Conservation (phyloP, 2,329 filamentous ascomycete species). For the Periconia digitata region DNA sequence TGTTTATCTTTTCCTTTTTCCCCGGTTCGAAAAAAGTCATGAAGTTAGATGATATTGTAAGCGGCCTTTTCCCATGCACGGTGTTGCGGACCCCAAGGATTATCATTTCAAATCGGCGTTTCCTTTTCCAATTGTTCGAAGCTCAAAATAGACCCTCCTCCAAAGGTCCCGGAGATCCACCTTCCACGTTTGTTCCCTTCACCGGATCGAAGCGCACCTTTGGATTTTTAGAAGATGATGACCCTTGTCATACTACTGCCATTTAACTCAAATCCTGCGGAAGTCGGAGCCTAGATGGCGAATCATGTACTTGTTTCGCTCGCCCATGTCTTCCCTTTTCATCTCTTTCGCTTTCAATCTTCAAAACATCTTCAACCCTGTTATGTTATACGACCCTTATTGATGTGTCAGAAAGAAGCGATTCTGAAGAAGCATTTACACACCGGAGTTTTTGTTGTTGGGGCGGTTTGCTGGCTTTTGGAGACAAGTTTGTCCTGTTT, state of each 20-base stretch:
- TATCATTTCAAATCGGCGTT: constrained; percentile 28
- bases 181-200: constrained; percentile 1
- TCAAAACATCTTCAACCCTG: constrained; percentile 4
- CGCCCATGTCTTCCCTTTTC: constrained; percentile 14
- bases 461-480: background rate
- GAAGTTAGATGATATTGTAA: constrained; percentile 37
- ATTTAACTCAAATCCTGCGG: constrained; percentile 33
- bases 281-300: constrained; percentile 35
- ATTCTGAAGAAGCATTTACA: constrained; percentile 17
- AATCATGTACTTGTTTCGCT: constrained; percentile 10
- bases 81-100: constrained; percentile 28
- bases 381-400: background rate
- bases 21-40: constrained; percentile 36
- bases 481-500: constrained; percentile 16
- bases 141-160: constrained; percentile 16
- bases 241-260: constrained; percentile 23
- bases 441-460: constrained; percentile 10
- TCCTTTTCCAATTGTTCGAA: constrained; percentile 39
- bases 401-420: constrained; percentile 9
- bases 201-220: constrained; percentile 3
- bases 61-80: constrained; percentile 26
- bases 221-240: constrained; percentile 27
- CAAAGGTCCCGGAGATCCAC: constrained; percentile 5
- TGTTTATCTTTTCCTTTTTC: constrained; percentile 33
- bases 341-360: constrained; percentile 13